Conservation (phyloP, 2,329 filamentous ascomycete species). For the Nannizziopsis arthrosporioides region DNA sequence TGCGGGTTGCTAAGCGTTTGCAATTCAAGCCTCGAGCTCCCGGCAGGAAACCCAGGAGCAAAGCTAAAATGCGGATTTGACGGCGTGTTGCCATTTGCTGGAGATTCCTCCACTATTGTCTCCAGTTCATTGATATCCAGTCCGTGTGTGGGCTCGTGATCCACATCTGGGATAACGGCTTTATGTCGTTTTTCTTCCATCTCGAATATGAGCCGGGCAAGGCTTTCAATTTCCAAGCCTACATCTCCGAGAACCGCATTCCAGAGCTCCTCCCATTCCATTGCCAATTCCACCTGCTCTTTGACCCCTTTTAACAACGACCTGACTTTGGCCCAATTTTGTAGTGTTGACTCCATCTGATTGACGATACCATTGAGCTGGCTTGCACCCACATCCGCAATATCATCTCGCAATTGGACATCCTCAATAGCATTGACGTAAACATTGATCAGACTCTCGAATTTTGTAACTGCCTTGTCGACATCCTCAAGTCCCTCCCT, state of each 20-base stretch:
- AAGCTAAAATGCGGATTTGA: constrained; percentile 58
- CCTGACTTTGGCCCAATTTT: constrained; percentile 75
- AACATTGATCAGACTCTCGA: constrained; percentile 79
- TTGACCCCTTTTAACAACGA: constrained; percentile 67
- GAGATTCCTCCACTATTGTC: constrained; percentile 83
- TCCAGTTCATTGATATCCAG: constrained; percentile 80
- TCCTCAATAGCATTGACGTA: constrained; percentile 93
- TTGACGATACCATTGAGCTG: constrained; percentile 64
- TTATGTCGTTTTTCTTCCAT: constrained; percentile 94
- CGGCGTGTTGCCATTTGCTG: constrained; percentile 43
- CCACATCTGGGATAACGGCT: constrained; percentile 52
- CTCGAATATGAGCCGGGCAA: constrained; percentile 77
- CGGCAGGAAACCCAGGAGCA: constrained; percentile 46
- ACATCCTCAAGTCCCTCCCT: constrained; percentile 44
- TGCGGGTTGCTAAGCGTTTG: constrained; percentile 43
- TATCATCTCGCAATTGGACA: constrained; percentile 67
- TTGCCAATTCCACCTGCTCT: constrained; percentile 84
- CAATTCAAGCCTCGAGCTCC: constrained; percentile 30
- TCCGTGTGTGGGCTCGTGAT: constrained; percentile 39
- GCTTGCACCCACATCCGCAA: constrained; percentile 55
- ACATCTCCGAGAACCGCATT: constrained; percentile 87
- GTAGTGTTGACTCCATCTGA: constrained; percentile 80
- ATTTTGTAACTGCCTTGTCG: constrained; percentile 61
- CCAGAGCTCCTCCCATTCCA: constrained; percentile 99
- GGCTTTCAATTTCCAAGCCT: constrained; percentile 70